These are phyloP conservation scores for Nicotiana benthamiana DNA, from an alignment of 257 asterid species.

Conservation along the genomic window DNA sequence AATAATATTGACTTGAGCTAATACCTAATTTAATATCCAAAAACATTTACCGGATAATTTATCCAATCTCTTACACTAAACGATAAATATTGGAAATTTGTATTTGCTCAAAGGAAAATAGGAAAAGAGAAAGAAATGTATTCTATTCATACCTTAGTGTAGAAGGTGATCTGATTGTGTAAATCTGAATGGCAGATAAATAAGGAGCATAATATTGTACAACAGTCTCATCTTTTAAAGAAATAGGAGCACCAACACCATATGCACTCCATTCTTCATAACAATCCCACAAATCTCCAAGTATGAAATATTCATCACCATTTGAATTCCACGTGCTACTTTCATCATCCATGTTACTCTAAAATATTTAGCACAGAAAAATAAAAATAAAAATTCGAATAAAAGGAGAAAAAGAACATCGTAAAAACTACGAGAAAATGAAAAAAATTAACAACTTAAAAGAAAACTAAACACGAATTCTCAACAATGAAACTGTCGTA, in stretches of 20 bases:
- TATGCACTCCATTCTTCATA: constrained; percentile 33
- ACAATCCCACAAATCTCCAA: constrained; percentile 19
- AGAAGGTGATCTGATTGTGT: constrained; percentile 2
- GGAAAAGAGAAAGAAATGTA: neutral
- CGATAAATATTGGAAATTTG: neutral
- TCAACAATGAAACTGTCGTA: neutral
- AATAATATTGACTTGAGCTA: no score
- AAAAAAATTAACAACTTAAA: neutral
- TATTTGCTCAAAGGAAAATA: neutral
- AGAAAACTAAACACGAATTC: neutral
- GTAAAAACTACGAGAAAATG: neutral
- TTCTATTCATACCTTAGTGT: neutral
- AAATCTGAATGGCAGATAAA: constrained; percentile 26
- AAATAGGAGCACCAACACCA: constrained; percentile 20
- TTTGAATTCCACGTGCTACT: constrained; percentile 3
- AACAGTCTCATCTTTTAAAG: neutral
- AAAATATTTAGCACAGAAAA: neutral
- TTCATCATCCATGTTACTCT: constrained; percentile 9
- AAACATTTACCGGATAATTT: no score
- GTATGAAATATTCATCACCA: constrained; percentile 13
- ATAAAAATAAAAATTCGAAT: no score
- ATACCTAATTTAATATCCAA: no score
- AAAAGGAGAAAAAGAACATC: neutral
- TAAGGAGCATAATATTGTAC: constrained; percentile 22
- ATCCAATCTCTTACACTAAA: no score